phyloP scores from a whole-genome alignment of 805 yeast genomes.

The Isabelozyma heimii region DNA sequence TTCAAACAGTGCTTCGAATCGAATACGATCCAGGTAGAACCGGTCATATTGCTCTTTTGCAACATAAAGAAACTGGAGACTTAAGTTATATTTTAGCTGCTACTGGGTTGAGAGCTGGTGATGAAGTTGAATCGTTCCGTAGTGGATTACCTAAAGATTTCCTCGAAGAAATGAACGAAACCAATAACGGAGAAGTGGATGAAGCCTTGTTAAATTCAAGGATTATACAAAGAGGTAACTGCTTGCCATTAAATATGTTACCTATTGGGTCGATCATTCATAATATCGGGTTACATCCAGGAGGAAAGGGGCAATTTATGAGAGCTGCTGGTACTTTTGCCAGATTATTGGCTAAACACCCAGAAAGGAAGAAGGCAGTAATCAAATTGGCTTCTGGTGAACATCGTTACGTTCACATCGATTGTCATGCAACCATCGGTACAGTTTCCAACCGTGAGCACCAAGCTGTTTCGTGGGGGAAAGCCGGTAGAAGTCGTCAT shows the following conservation, averaged over 20 bases:
- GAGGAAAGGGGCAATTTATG: conserved; percentile 82
- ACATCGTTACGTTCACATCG: conserved; percentile 81
- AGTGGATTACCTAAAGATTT: conserved; percentile 79
- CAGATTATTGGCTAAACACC: conserved; percentile 75
- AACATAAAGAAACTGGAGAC: conserved; percentile 59
- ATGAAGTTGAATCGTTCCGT: conserved; percentile 83
- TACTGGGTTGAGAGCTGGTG: conserved; percentile 92
- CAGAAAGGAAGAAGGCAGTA: conserved; percentile 67
- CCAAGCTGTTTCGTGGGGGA: conserved; percentile 85
- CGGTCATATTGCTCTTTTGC: conserved; percentile 84
- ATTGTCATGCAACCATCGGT: conserved; percentile 93
- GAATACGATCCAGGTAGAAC: conserved; percentile 96
- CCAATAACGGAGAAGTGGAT: conserved; percentile 76
- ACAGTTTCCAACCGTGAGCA: conserved; percentile 91
- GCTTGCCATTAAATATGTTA: conserved; percentile 86
- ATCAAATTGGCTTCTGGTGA: conserved; percentile 89
- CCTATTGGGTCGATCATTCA: conserved; percentile 94
- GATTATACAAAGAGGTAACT: conserved; percentile 90
- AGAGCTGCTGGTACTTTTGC: conserved; percentile 95
- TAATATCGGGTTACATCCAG: conserved; percentile 71
- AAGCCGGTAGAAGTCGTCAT: conserved; percentile 93
- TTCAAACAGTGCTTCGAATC: conserved; percentile 77
- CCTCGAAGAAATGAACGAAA: conserved; percentile 62
- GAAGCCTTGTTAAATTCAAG: conserved; percentile 86
- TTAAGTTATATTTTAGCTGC: conserved; percentile 84